These are phyloP conservation scores for Wallacemonas rigidus DNA, from an alignment of 208 protist genomes.

Conservation along the genomic window DNA sequence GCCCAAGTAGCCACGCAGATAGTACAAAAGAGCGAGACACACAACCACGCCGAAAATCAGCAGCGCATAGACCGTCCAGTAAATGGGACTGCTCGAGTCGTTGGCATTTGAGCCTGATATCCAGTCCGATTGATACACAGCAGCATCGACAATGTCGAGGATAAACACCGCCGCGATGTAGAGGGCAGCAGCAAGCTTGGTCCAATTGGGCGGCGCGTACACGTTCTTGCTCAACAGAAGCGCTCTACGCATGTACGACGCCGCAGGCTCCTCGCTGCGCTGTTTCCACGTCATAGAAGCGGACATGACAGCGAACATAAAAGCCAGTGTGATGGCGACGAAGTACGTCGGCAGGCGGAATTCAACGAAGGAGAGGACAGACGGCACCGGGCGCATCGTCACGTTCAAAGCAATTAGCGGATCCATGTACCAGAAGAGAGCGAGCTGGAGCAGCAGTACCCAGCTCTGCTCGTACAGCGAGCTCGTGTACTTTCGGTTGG, in stretches of 20 bases:
- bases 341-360: slow-evolving; percentile 80
- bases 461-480: slow-evolving; percentile 77
- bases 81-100: slow-evolving; percentile 8
- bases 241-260: background rate
- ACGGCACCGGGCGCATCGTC: slow-evolving; percentile 27
- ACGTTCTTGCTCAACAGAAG: slow-evolving; percentile 52
- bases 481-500: slow-evolving; percentile 62
- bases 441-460: slow-evolving; percentile 66
- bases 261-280: slow-evolving; percentile 9
- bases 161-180: slow-evolving; percentile 55
- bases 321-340: slow-evolving; percentile 58
- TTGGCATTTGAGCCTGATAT: slow-evolving; percentile 19
- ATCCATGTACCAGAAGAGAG: slow-evolving; percentile 79
- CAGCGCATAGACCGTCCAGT: slow-evolving; percentile 43
- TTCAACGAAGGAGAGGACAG: slow-evolving; percentile 77
- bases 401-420: slow-evolving; percentile 62
- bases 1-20: slow-evolving; percentile 68
- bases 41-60: slow-evolving; percentile 53
- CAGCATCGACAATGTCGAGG: slow-evolving; percentile 51
- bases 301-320: slow-evolving; percentile 88
- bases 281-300: slow-evolving; percentile 69
- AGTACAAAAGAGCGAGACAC: slow-evolving; percentile 57
- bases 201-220: slow-evolving; percentile 80
- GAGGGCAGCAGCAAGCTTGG: slow-evolving; percentile 50
- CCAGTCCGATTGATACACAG: slow-evolving; percentile 25